Evolutionary conservation across 129 eudicot genomes (phyloP).

Genomic region (Tanacetum coccineum): DNA sequence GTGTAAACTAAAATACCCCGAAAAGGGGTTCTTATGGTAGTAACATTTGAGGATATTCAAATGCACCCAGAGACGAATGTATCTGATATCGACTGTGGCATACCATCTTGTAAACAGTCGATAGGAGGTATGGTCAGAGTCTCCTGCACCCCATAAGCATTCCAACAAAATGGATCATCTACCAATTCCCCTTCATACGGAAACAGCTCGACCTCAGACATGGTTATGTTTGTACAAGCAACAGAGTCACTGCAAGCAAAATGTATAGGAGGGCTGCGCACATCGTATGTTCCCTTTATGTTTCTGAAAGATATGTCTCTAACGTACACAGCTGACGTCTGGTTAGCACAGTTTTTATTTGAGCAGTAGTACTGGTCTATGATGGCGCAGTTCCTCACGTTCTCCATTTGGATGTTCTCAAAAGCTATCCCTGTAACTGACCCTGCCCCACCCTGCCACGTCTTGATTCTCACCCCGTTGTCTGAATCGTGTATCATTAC

Average conservation of each 20-base stretch:
- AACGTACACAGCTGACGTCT: slow-evolving; percentile 81
- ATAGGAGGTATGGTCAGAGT: slow-evolving; percentile 90
- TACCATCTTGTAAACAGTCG: slow-evolving; percentile 81
- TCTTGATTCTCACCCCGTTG: slow-evolving; percentile 93
- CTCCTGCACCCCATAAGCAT: slow-evolving; percentile 84
- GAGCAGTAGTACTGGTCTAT: slow-evolving; percentile 85
- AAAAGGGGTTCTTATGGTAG: not conserved
- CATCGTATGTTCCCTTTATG: slow-evolving; percentile 89
- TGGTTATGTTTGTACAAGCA: slow-evolving; percentile 90
- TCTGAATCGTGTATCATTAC: slow-evolving; percentile 75
- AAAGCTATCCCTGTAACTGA: slow-evolving; percentile 77
- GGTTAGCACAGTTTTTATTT: slow-evolving; percentile 63
- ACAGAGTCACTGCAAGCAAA: slow-evolving; percentile 89
- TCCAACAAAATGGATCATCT: slow-evolving; percentile 97
- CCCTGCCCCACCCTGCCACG: slow-evolving; percentile 99
- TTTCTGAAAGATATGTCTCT: slow-evolving; percentile 60
- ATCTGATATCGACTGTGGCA: slow-evolving; percentile 41
- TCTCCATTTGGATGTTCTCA: too few relatives aligned
- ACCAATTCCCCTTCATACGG: slow-evolving; percentile 76
- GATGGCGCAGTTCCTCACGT: too few relatives aligned
- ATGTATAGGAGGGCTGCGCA: slow-evolving; percentile 86
- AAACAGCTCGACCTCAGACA: slow-evolving; percentile 89
- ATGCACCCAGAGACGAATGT: too few relatives aligned
- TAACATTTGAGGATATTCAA: too few relatives aligned
- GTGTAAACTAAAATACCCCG: not conserved